Evolutionary conservation across 176 grass and related monocot species (phyloP), one percentile per base, ranked within the genome.

Genomic region (Bromus sterilis): DNA sequence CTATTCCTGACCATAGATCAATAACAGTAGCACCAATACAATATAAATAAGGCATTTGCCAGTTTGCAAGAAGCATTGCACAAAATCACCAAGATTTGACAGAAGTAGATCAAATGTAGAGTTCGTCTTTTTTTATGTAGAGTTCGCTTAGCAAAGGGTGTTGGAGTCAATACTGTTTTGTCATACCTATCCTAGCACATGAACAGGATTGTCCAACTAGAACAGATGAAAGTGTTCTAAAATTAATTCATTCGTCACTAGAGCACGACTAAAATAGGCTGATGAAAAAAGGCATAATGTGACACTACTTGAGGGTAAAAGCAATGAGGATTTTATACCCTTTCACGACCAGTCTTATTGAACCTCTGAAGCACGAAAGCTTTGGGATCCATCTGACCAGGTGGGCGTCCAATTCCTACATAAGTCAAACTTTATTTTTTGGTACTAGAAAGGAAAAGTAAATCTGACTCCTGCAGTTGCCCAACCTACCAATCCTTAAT

Each of bases 291-390:
- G 77, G 44, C 61, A 81, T 71, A 15, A 40, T 16, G 28, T 57
- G 18, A 83, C 65, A 78, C 5, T 14, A 84, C 37, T 26, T 11
- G 4, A 83, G 41, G 58, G 31, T 76, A 85, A 66, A 41, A 35
- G 59, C 15, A 75, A 78, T 68, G 37, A 70, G 71, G 39, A 55
- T 58, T 60, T 73, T 85, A n/a, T 91, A 98, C 90, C 88, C 79
- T 79, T 91, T 89, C 90, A 62, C 88, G 86, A 21, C 86, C 84
- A 71, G 61, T 86, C 74, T 77, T 89, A 63, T 89, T 95, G 65
- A 98, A 98, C 60, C 88, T 94, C 73, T 98, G 90, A 76, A 98
- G 90, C 73, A 88, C 81, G 89, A 98, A 98, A 61, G 95, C 90
- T 67, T 89, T 98, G 9, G 90, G 95, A 77, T 98, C 95, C 95